Conservation (phyloP, 176 grass and related monocot species). For the Poa pratensis region DNA sequence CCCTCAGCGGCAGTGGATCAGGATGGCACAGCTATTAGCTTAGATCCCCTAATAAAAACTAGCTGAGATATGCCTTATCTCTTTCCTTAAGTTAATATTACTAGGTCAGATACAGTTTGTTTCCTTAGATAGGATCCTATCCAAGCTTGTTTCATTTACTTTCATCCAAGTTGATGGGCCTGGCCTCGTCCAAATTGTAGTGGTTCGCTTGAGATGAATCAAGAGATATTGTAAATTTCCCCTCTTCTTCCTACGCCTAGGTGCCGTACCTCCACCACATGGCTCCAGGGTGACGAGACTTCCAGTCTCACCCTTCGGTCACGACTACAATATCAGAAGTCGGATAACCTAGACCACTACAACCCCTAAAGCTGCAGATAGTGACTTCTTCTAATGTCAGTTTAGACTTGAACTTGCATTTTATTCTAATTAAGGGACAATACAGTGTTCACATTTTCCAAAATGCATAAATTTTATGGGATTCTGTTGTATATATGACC, state of each 20-base stretch:
- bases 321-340: background rate
- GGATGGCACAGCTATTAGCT: background rate
- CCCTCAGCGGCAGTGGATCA: background rate
- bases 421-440: background rate
- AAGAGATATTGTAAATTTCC: background rate
- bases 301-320: background rate
- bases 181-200: background rate
- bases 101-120: background rate
- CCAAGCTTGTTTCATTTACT: background rate
- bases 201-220: background rate
- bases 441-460: background rate
- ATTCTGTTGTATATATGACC: slow-evolving; percentile 1
- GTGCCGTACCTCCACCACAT: background rate
- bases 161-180: background rate
- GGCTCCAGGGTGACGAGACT: background rate
- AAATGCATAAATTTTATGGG: background rate
- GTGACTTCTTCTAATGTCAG: background rate
- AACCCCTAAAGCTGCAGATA: background rate
- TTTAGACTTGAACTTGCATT: slow-evolving; percentile 18
- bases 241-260: background rate
- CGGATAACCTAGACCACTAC: background rate
- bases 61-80: background rate
- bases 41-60: slow-evolving; percentile 17
- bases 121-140: background rate
- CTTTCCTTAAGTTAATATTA: background rate